Evolutionary conservation across 2,329 filamentous ascomycete genomes (phyloP).

Genomic region (Aspergillus caelatus): DNA sequence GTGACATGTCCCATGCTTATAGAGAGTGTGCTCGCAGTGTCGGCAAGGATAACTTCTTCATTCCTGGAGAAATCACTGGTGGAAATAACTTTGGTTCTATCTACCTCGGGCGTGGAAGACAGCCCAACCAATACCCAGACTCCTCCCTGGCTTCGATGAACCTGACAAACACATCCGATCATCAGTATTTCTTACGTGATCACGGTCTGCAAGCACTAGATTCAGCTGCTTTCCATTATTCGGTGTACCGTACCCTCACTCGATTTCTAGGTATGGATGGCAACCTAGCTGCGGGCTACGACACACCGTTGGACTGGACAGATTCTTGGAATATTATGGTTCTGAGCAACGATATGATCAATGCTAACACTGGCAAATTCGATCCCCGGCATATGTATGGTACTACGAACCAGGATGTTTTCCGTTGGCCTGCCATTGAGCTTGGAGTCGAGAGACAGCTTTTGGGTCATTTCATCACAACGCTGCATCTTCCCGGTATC

Average conservation of each 20-base stretch:
- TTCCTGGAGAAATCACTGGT: conserved; percentile 65
- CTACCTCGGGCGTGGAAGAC: conserved; percentile 64
- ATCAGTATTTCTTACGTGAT: conserved; percentile 56
- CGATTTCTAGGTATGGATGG: conserved; percentile 64
- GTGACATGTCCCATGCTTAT: conserved; percentile 59
- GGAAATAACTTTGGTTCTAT: conserved; percentile 64
- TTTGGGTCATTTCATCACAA: conserved; percentile 61
- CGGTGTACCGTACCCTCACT: conserved; percentile 64
- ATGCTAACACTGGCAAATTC: conserved; percentile 62
- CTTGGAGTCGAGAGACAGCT: conserved; percentile 62
- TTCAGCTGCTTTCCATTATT: conserved; percentile 65
- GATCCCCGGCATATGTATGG: conserved; percentile 69
- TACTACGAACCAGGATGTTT: conserved; percentile 67
- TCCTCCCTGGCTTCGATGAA: conserved; percentile 54
- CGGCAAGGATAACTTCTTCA: conserved; percentile 66
- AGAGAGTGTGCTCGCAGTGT: conserved; percentile 59
- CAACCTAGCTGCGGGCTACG: conserved; percentile 56
- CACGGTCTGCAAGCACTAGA: conserved; percentile 59
- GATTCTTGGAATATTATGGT: conserved; percentile 61
- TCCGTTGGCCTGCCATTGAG: conserved; percentile 63
- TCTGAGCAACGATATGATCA: conserved; percentile 62
- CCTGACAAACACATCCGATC: conserved; percentile 47
- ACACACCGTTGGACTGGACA: conserved; percentile 58
- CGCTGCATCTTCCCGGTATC: conserved; percentile 63
- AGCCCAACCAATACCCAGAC: conserved; percentile 55